phyloP scores from a whole-genome alignment of 2,329 filamentous ascomycete species.

The Cladosporium sp. region DNA sequence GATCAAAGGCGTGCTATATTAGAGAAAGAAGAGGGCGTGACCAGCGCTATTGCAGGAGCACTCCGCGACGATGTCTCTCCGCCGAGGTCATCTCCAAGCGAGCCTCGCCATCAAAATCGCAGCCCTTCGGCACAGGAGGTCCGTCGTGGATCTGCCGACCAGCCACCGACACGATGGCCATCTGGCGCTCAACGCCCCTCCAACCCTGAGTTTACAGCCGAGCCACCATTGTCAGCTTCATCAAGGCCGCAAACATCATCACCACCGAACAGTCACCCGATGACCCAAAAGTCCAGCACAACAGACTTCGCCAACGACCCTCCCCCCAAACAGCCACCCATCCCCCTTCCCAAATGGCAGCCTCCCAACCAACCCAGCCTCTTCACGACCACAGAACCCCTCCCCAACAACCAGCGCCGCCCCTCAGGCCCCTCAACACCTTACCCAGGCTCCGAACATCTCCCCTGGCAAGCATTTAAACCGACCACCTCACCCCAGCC shows the following conservation, averaged over 20 bases:
- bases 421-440: conserved; percentile 9
- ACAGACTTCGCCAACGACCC: background rate
- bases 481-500: background rate
- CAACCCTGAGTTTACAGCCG: too few relatives aligned
- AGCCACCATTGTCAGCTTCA: too few relatives aligned
- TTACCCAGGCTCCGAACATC: background rate
- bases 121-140: too few relatives aligned
- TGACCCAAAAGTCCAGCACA: background rate
- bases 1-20: conserved; percentile 1
- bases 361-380: background rate
- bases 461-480: background rate
- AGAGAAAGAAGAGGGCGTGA: background rate
- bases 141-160: too few relatives aligned
- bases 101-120: too few relatives aligned
- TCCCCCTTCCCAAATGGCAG: conserved; percentile 5
- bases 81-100: too few relatives aligned
- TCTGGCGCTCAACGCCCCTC: too few relatives aligned
- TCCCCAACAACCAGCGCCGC: conserved; percentile 6
- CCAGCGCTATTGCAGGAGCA: too few relatives aligned
- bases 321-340: background rate
- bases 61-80: too few relatives aligned
- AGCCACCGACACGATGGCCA: too few relatives aligned
- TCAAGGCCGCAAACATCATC: too few relatives aligned
- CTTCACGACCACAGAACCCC: background rate
- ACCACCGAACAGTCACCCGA: too few relatives aligned